Evolutionary conservation across 2,329 filamentous ascomycete species (phyloP), one percentile per base, ranked within the genome.

Genomic region (Orbilia ellipsospora): DNA sequence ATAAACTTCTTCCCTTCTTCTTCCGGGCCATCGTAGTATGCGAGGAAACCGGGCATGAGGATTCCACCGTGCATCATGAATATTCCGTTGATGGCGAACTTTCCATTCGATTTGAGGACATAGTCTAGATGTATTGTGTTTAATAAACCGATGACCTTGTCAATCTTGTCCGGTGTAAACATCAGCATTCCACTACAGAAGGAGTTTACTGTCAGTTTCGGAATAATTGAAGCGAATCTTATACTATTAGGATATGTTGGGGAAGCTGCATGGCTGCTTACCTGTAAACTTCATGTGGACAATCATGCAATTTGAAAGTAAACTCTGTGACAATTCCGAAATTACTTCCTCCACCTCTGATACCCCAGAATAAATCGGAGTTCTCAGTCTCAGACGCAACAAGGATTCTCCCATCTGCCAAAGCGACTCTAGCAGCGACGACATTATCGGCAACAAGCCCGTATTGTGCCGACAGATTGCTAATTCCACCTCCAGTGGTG

Each of bases 271-370:
- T 23, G 1, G 23, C 7, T 16, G 31, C 72, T 12, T 66, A 70
- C 73, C 16, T 55, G 36, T 55, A 76, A 18, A 75, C 57, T 28
- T 59, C 16, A 31, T 81, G 62, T 59, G 80, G 79, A 40, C 82
- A 82, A 73, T 85, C 82, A 77, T 85, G 86, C 59, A 87, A 83
- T 78, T 85, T 85, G 16, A 82, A 81, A 0, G 82, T 84, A 8
- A 85, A 80, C 0, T 83, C 83, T 0, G 85, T 87, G 15, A 88
- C 85, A 63, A 88, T 84, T 48, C 87, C 87, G 70, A 88, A 88
- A 80, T 88, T 88, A 72, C 88, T 85, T 0, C 87, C 87, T 1
- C 87, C 87, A 3, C 87, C 87, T 57, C 83, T 82, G 77, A 89
- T 83, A 0, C 82, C 87, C 87, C 87, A 89, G 79, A 83, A 88